These are phyloP conservation scores for Sporisorium reilianum DNA, from an alignment of 1,284 basidiomycete genomes.

Conservation along the genomic window DNA sequence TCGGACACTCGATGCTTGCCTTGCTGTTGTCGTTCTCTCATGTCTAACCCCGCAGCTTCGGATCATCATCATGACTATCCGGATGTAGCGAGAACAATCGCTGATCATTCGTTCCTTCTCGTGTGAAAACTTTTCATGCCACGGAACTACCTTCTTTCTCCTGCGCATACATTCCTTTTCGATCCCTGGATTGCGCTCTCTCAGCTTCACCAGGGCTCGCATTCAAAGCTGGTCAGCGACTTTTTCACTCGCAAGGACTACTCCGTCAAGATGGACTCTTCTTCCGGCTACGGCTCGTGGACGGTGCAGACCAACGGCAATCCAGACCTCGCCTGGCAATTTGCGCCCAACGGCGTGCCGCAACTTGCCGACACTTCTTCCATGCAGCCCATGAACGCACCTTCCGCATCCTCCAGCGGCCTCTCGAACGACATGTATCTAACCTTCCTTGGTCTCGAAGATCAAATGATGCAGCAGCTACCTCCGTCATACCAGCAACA, in stretches of 20 bases:
- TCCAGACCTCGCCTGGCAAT: constrained; percentile 19
- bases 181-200: not conserved
- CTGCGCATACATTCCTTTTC: not conserved
- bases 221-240: not conserved
- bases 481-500: constrained; percentile 3
- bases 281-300: constrained; percentile 26
- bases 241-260: not conserved
- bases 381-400: constrained; percentile 6
- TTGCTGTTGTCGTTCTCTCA: not conserved
- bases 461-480: constrained; percentile 10
- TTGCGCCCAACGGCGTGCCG: constrained; percentile 12
- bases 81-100: not conserved
- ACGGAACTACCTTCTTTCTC: not conserved
- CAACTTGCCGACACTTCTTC: not conserved
- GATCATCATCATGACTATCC: not conserved
- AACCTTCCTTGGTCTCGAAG: not conserved
- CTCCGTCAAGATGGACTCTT: constrained; percentile 15
- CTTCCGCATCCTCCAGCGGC: constrained; percentile 5
- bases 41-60: not conserved
- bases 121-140: not conserved
- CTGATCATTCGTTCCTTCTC: not conserved
- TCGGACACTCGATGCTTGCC: not conserved
- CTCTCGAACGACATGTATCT: not conserved
- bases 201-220: not conserved
- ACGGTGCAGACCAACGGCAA: constrained; percentile 18